Conservation (phyloP, 78 protist genomes). For the Planoprotostelium fungivorum region DNA sequence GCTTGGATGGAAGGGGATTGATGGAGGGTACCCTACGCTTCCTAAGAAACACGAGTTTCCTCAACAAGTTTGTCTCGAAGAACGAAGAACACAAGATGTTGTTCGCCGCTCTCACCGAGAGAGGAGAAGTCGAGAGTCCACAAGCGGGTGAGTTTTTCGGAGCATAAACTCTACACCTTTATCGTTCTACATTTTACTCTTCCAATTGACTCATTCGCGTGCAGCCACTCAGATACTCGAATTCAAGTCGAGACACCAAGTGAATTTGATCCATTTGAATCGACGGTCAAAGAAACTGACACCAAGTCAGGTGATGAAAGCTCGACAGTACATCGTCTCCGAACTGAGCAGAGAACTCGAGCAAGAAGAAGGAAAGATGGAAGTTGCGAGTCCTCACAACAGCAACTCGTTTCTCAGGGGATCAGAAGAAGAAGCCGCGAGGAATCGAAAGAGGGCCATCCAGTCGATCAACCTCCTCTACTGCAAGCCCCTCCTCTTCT, state of each 20-base stretch:
- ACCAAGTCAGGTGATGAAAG: background rate
- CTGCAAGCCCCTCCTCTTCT: background rate
- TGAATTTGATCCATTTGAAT: background rate
- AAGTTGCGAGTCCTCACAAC: background rate
- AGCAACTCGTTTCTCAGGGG: background rate
- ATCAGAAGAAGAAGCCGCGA: background rate
- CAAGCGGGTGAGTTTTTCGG: background rate
- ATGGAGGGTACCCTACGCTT: background rate
- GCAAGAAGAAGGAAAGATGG: background rate
- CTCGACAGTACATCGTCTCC: background rate
- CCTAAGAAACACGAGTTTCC: background rate
- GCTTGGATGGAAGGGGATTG: background rate
- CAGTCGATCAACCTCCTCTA: background rate
- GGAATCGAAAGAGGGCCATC: background rate
- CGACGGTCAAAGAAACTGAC: background rate
- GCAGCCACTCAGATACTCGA: background rate
- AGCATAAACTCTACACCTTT: background rate
- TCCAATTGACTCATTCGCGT: too few species aligned
- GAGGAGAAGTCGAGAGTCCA: background rate
- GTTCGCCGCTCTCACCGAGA: background rate
- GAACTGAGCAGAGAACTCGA: background rate
- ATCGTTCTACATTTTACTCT: too few species aligned
- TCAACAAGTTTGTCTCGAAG: background rate
- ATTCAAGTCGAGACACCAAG: conserved; percentile 1
- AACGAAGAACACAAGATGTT: background rate